phyloP scores from a whole-genome alignment of 305 asterid species.

The Solanum hybrid region DNA sequence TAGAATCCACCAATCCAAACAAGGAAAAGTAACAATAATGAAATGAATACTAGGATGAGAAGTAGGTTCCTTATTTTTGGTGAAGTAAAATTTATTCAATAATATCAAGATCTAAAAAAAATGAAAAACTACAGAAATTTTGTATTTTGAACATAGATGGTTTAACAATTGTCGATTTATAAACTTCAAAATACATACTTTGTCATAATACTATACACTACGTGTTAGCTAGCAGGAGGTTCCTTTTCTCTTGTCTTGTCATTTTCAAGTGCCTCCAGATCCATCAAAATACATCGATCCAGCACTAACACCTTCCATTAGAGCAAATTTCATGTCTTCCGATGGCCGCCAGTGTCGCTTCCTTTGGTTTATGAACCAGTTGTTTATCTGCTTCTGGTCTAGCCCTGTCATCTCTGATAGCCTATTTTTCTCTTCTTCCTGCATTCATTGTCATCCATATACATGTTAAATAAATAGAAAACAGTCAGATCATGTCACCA shows the following conservation, averaged over 20 bases:
- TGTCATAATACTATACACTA: background rate
- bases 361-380: slow-evolving; percentile 50
- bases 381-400: slow-evolving; percentile 50
- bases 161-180: background rate
- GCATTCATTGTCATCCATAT: background rate
- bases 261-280: slow-evolving; percentile 14
- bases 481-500: background rate
- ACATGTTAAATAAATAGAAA: background rate
- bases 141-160: background rate
- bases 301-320: slow-evolving; percentile 27
- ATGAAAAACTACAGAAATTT: too few relatives aligned
- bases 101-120: background rate
- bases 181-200: background rate
- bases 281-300: slow-evolving; percentile 17
- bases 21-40: background rate
- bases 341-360: slow-evolving; percentile 49
- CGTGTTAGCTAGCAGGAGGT: background rate
- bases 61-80: background rate
- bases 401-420: slow-evolving; percentile 29
- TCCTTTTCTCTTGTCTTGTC: background rate
- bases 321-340: slow-evolving; percentile 38
- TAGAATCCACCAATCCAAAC: background rate
- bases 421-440: slow-evolving; percentile 36
- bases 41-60: background rate
- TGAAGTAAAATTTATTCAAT: background rate